Conservation (phyloP, 768 basidiomycete species). For the Boletus speciosus region DNA sequence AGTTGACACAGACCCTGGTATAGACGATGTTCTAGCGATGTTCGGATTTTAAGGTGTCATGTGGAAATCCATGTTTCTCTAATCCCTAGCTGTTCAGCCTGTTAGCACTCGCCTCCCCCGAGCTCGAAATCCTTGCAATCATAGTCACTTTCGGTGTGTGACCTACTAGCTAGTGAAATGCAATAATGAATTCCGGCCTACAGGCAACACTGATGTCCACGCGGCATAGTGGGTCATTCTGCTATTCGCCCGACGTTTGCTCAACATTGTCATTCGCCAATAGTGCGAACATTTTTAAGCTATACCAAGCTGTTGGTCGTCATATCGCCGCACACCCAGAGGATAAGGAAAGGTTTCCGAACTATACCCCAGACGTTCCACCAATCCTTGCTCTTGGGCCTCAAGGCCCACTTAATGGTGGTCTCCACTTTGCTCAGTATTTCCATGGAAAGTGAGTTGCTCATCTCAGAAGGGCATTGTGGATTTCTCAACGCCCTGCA, state of each 20-base stretch:
- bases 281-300: conserved; percentile 72
- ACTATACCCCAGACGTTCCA: conserved; percentile 47
- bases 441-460: conserved; percentile 71
- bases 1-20: conserved; percentile 88
- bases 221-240: conserved; percentile 49
- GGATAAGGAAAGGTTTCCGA: conserved; percentile 55
- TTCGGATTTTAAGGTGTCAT: conserved; percentile 31
- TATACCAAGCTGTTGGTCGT: conserved; percentile 62
- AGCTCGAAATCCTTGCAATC: conserved; percentile 75
- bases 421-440: conserved; percentile 71
- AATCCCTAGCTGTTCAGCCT: conserved; percentile 43
- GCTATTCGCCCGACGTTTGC: background rate
- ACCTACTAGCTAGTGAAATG: background rate
- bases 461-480: background rate
- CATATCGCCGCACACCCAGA: conserved; percentile 57
- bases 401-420: conserved; percentile 64
- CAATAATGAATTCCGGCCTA: background rate
- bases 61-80: background rate
- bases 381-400: conserved; percentile 67
- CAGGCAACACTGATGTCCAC: conserved; percentile 71
- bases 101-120: conserved; percentile 77
- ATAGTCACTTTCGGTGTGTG: conserved; percentile 70
- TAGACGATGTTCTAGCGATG: conserved; percentile 82
- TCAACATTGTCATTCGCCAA: background rate
- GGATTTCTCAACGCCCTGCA: conserved; percentile 24